These are phyloP conservation scores for Pezicula radicicola DNA, from an alignment of 2,329 filamentous ascomycete species.

Conservation along the genomic window DNA sequence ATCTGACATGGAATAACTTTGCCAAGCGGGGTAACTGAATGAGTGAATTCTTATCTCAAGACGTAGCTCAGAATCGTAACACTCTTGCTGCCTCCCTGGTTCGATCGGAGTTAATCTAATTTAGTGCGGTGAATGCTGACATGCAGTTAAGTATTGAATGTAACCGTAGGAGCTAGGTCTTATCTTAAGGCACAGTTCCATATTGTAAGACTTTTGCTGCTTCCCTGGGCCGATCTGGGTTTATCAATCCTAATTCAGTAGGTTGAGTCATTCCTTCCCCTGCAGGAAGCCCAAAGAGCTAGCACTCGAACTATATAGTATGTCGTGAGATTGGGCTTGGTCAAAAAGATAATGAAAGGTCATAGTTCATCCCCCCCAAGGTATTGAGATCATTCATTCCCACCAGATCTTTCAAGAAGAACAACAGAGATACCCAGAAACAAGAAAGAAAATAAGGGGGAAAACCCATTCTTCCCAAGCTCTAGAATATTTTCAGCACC, in stretches of 20 bases:
- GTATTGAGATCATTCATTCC: neutral
- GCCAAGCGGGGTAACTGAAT: neutral
- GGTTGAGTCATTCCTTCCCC: neutral
- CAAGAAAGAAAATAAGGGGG: neutral
- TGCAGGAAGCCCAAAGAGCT: neutral
- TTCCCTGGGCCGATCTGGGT: neutral
- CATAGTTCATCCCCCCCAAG: neutral
- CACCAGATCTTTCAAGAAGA: neutral
- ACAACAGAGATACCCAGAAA: neutral
- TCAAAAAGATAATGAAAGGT: neutral
- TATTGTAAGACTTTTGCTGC: neutral
- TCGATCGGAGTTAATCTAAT: neutral
- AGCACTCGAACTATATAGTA: neutral
- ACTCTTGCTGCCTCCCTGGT: neutral
- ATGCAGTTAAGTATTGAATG: neutral
- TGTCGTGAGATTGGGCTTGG: neutral
- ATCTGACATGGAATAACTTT: neutral
- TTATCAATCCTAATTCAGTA: neutral
- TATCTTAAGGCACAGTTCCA: neutral
- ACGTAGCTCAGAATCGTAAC: neutral
- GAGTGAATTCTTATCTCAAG: neutral
- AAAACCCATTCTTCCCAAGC: neutral
- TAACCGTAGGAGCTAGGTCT: neutral
- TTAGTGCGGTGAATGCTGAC: neutral
- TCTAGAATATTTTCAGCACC: neutral